Evolutionary conservation across 768 basidiomycete species (phyloP).

Genomic region (Daedaleopsis sinensis): DNA sequence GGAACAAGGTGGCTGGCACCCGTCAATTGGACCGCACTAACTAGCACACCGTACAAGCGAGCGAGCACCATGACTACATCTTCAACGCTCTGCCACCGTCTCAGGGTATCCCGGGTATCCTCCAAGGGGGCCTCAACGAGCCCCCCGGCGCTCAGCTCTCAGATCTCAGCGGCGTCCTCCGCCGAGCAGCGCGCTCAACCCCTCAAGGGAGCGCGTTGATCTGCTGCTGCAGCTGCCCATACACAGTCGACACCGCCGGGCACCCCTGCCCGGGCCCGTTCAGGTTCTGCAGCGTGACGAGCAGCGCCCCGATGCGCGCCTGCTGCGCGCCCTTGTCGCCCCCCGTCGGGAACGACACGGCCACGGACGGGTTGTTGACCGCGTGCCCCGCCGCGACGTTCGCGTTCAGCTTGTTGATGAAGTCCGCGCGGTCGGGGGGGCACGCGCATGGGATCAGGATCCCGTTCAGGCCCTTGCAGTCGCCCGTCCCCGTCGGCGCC

Average conservation of each 20-base stretch:
- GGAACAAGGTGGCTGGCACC: constrained; percentile 22
- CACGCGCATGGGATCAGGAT: constrained; percentile 46
- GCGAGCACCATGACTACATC: not conserved
- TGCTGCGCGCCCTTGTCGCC: constrained; percentile 40
- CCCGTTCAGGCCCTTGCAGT: constrained; percentile 40
- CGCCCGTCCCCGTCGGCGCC: constrained; percentile 28
- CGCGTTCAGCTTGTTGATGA: constrained; percentile 35
- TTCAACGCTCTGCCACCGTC: not conserved
- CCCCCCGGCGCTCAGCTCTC: no score
- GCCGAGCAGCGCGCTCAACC: not conserved
- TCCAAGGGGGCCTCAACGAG: not conserved
- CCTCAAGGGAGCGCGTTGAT: constrained; percentile 24
- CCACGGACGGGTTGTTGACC: constrained; percentile 61
- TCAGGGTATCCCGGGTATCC: constrained; percentile 2
- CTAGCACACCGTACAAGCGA: constrained; percentile 8
- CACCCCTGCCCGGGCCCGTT: constrained; percentile 68
- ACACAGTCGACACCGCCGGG: constrained; percentile 65
- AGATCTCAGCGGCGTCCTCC: not conserved
- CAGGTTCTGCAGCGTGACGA: constrained; percentile 73
- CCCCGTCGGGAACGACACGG: constrained; percentile 47
- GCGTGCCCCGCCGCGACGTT: constrained; percentile 67
- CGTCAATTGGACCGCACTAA: constrained; percentile 19
- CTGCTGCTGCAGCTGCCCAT: constrained; percentile 31
- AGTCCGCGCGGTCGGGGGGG: constrained; percentile 39
- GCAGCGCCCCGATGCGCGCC: constrained; percentile 55